Evolutionary conservation across 768 basidiomycete species (phyloP).

Genomic region (Hortiboletus campestris): DNA sequence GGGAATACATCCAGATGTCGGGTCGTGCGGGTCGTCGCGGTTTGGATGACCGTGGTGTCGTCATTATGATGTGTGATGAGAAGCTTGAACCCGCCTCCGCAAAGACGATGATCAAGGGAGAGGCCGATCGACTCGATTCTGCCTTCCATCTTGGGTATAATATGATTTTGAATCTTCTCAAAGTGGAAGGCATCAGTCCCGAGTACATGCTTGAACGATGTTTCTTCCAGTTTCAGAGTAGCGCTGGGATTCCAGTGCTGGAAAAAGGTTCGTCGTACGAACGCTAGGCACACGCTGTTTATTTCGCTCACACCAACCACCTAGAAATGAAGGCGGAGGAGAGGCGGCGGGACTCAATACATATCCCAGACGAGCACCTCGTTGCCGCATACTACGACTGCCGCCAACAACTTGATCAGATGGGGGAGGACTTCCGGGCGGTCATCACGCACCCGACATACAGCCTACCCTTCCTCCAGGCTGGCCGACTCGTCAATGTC

Average conservation of each 20-base stretch:
- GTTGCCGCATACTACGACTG: conserved; percentile 91
- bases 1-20: conserved; percentile 99
- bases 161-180: conserved; percentile 97
- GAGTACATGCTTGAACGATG: conserved; percentile 97
- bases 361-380: conserved; percentile 79
- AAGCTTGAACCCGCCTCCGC: conserved; percentile 91
- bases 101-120: conserved; percentile 97
- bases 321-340: conserved; percentile 78
- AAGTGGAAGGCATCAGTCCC: conserved; percentile 97
- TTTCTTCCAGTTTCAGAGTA: conserved; percentile 99
- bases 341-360: conserved; percentile 55
- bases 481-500: conserved; percentile 89
- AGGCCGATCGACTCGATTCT: conserved; percentile 94
- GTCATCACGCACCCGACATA: conserved; percentile 96
- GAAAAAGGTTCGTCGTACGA: conserved; percentile 64
- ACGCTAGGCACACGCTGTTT: neutral
- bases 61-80: conserved; percentile 99
- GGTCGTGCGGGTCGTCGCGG: conserved; percentile 97
- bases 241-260: conserved; percentile 78
- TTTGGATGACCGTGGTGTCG: conserved; percentile 96
- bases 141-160: conserved; percentile 99
- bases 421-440: conserved; percentile 82
- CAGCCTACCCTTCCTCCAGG: conserved; percentile 89
- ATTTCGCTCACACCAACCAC: conserved; percentile 6
- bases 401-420: conserved; percentile 89